Base-by-base conservation (phyloP, 2,329 filamentous ascomycete genomes). In the Aspergillus sp. region DNA sequence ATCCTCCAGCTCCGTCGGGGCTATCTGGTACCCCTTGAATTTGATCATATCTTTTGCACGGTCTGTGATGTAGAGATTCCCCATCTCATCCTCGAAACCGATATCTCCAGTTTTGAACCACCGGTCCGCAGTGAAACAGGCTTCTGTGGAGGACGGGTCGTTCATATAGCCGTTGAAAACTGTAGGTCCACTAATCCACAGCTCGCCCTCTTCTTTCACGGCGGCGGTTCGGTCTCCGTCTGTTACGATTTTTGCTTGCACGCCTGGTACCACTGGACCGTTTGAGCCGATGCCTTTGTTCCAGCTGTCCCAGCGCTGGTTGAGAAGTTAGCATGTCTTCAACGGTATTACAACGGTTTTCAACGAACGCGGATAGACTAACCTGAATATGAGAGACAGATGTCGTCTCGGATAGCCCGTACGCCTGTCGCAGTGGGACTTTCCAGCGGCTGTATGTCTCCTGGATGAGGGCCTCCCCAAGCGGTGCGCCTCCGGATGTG, bases 21-120 rank as follows among this genome's bases (percentile, higher is more conserved):
- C 77, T 3, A 88, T 84, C 68, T 57, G 55, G 24, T 48, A 86
- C 5, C 85, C 86, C 70, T 89, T 86, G 70, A 80, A 85, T 72
- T 87, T 82, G 66, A 75, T 75, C 23, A 74, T 67, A 53, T 72
- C 76, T 75, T 89, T 90, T 14, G 89, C 77, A 4, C 91, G 86
- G 70, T 96, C 91, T 0, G 90, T 92, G 67, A 95, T 90, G 76
- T 86, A 93, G 62, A 93, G 87, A 67, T 93, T 89, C n/a, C 88
- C 89, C 35, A 87, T 79, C 35, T 81, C 77, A 67, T 93, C 89
- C 63, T 87, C 82, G 58, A 88, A 84, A 14, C 89, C 88, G 19
- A 93, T 83, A 67, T 95, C 90, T 2, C 90, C 90, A 0, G 90
- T 93, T 75, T 86, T 90, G 79, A 93, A 93, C 76, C 84, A 95